Evolutionary conservation across 2,329 filamentous ascomycete genomes (phyloP).

Genomic region (Colletotrichum filicis): DNA sequence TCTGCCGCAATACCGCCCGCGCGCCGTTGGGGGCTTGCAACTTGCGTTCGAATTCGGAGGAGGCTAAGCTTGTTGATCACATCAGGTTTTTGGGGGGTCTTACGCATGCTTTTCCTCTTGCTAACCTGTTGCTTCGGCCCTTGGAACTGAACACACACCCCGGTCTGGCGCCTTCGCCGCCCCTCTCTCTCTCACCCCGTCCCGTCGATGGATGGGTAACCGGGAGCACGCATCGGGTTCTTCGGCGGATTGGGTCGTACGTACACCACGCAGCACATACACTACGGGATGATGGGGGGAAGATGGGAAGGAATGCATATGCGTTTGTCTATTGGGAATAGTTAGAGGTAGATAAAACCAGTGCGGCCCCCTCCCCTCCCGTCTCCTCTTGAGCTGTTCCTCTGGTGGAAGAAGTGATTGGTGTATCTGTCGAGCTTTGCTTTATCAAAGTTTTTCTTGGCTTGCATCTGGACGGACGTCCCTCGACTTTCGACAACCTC

Average conservation of each 20-base stretch:
- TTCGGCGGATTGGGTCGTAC: neutral
- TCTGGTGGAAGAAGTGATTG: neutral
- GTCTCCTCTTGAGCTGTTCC: neutral
- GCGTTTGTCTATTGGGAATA: neutral
- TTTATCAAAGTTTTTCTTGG: neutral
- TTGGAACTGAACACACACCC: neutral
- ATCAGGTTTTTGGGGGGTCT: neutral
- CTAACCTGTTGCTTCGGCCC: conserved; percentile 4
- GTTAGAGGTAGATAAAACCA: conserved; percentile 13
- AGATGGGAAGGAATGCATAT: neutral
- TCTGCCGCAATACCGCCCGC: neutral
- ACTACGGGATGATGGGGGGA: neutral
- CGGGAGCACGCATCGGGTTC: conserved; percentile 16
- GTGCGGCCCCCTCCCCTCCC: neutral
- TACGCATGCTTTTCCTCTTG: neutral
- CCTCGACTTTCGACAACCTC: neutral
- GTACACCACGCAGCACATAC: too few relatives aligned
- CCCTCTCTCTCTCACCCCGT: neutral
- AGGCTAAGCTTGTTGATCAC: neutral
- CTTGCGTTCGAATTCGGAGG: neutral
- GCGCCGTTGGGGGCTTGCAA: neutral
- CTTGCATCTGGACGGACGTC: too few relatives aligned
- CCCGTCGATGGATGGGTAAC: neutral
- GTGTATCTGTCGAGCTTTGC: neutral
- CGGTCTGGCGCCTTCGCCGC: neutral